A percentile compares a stretch with the other conserved stretches of the same genome.
Evolutionary conservation across 176 grass and related monocot genomes (phyloP).

Genomic region (Tuctoria greenei): DNA sequence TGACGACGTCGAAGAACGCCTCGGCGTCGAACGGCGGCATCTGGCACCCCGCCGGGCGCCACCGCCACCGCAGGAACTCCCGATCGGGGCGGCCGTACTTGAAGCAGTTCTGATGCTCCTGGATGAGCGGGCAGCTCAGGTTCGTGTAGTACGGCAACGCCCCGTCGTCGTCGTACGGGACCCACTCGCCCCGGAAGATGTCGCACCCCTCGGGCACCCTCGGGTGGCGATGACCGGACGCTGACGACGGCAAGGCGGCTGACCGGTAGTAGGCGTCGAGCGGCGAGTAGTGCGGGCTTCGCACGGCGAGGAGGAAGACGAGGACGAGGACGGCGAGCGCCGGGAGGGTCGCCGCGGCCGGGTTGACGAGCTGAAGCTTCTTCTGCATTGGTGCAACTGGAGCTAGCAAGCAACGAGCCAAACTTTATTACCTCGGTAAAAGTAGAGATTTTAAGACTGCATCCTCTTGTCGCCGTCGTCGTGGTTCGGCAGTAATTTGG

Average conservation of each 20-base stretch:
- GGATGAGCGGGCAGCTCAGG: conserved; percentile 52
- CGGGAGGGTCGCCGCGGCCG: conserved; percentile 18
- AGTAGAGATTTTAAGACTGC: too few relatives aligned
- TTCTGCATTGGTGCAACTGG: conserved; percentile 30
- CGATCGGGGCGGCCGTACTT: conserved; percentile 66
- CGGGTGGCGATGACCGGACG: not conserved
- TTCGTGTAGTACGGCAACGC: conserved; percentile 60
- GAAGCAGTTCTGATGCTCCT: conserved; percentile 90
- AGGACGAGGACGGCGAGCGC: conserved; percentile 1
- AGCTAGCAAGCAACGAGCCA: too few relatives aligned
- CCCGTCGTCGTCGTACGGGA: conserved; percentile 22
- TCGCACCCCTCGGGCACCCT: conserved; percentile 34
- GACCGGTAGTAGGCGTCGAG: not conserved
- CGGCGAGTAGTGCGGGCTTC: not conserved
- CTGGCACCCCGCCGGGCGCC: conserved; percentile 51
- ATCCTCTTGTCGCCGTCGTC: too few relatives aligned
- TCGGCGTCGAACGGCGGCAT: conserved; percentile 59
- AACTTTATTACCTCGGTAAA: too few relatives aligned
- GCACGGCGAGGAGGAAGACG: conserved; percentile 20
- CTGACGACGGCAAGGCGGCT: not conserved
- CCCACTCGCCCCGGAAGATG: conserved; percentile 53
- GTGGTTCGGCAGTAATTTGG: not conserved
- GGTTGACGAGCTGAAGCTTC: conserved; percentile 23
- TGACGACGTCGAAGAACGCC: conserved; percentile 46
- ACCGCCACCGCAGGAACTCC: conserved; percentile 57